phyloP scores from a whole-genome alignment of 345 rosid species.

The Microthlaspi erraticum region DNA sequence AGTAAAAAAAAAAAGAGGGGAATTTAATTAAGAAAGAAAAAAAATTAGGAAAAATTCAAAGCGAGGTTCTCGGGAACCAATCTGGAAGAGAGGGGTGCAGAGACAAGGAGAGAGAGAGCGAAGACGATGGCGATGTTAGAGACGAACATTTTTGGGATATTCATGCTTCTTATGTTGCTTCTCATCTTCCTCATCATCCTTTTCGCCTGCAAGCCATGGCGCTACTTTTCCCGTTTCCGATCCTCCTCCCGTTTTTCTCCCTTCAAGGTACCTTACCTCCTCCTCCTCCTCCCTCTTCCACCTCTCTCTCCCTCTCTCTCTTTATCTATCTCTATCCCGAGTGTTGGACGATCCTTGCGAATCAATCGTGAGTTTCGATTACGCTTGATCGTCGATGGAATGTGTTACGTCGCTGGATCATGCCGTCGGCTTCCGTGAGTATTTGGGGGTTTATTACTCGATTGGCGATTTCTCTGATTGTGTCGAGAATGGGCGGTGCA shows the following conservation, averaged over 20 bases:
- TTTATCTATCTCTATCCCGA: background rate
- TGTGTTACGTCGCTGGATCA: slow-evolving; percentile 34
- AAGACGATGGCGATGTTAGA: slow-evolving; percentile 58
- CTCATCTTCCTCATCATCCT: slow-evolving; percentile 69
- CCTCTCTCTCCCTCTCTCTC: background rate
- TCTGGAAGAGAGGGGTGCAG: slow-evolving; percentile 48
- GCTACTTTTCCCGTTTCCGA: slow-evolving; percentile 58
- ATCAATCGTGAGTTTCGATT: slow-evolving; percentile 25
- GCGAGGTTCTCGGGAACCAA: slow-evolving; percentile 74
- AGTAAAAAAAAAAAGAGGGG: background rate
- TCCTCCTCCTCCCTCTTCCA: no score
- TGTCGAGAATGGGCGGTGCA: slow-evolving; percentile 1
- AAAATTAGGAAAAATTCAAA: slow-evolving; percentile 69
- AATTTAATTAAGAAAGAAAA: slow-evolving; percentile 1
- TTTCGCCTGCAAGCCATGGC: slow-evolving; percentile 93
- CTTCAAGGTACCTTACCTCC: slow-evolving; percentile 61
- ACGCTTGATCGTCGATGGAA: slow-evolving; percentile 26
- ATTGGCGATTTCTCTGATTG: background rate
- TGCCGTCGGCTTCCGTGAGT: background rate
- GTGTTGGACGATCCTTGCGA: background rate
- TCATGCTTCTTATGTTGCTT: slow-evolving; percentile 64
- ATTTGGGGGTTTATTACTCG: background rate
- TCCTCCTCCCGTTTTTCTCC: slow-evolving; percentile 49
- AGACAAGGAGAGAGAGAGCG: slow-evolving; percentile 47
- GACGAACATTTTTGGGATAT: slow-evolving; percentile 53